Evolutionary conservation across 495 filamentous ascomycete species (phyloP).

Genomic region (Daldinia caldariorum): DNA sequence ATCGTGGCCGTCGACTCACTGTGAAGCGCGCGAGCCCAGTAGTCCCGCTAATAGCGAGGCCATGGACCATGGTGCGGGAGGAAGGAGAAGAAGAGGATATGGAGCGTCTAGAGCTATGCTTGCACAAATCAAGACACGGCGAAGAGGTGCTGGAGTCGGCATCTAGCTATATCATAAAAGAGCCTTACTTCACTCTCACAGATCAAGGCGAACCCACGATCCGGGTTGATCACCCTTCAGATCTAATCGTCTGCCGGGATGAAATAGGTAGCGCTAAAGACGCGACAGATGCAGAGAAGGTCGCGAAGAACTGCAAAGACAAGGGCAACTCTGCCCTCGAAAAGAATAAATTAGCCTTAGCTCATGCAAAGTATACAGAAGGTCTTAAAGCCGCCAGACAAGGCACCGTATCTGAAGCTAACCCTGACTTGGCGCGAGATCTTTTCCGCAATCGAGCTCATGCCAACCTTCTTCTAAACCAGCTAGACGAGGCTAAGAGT

Average conservation of each 20-base stretch:
- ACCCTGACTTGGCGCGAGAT: conserved; percentile 29
- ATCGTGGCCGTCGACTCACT: conserved; percentile 53
- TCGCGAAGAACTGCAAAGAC: conserved; percentile 49
- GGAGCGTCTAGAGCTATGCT: conserved; percentile 46
- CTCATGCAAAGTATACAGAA: conserved; percentile 47
- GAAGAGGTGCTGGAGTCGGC: conserved; percentile 46
- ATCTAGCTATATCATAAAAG: conserved; percentile 57
- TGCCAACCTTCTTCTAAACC: conserved; percentile 45
- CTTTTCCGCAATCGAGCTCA: conserved; percentile 37
- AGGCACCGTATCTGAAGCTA: conserved; percentile 2
- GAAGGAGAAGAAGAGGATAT: conserved; percentile 48
- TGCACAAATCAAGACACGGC: conserved; percentile 47
- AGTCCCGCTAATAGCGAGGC: conserved; percentile 48
- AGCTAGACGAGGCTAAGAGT: conserved; percentile 47
- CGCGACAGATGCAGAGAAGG: conserved; percentile 19
- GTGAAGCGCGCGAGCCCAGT: conserved; percentile 46
- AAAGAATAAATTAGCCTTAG: conserved; percentile 41
- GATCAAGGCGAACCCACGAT: conserved; percentile 54
- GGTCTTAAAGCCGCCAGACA: conserved; percentile 43
- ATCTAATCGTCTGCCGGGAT: conserved; percentile 45
- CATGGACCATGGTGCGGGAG: conserved; percentile 56
- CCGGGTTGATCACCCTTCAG: conserved; percentile 62
- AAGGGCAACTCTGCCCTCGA: conserved; percentile 50
- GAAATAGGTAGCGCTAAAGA: conserved; percentile 3
- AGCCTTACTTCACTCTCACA: conserved; percentile 59